Conservation (phyloP, 495 filamentous ascomycete genomes). For the Aspergillus carlsbadensis region DNA sequence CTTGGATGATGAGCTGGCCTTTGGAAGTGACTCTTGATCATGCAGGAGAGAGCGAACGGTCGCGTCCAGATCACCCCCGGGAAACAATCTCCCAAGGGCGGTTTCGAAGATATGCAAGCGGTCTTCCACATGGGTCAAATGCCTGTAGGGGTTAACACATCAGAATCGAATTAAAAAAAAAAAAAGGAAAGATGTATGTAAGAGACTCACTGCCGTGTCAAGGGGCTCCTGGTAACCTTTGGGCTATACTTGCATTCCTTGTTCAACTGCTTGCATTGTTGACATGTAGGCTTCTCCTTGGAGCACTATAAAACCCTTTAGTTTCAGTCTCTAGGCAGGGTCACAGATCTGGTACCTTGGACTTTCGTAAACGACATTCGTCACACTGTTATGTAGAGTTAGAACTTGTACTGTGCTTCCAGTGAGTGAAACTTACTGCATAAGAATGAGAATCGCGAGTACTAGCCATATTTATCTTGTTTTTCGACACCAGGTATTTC, state of each 20-base stretch:
- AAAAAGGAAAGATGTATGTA: neutral
- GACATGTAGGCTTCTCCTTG: conserved; percentile 46
- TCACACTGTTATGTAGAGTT: conserved; percentile 37
- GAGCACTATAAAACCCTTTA: conserved; percentile 37
- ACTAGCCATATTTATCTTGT: conserved; percentile 43
- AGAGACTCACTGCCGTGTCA: conserved; percentile 45
- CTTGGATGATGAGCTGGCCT: conserved; percentile 34
- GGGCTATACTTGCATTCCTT: conserved; percentile 52
- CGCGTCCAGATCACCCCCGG: conserved; percentile 47
- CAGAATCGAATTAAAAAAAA: neutral
- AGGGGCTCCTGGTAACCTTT: conserved; percentile 45
- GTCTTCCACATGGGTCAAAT: conserved; percentile 51
- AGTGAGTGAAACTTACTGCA: conserved; percentile 35
- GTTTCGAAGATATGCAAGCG: conserved; percentile 46
- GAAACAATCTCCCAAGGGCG: conserved; percentile 43
- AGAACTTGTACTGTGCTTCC: neutral
- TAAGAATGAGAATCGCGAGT: conserved; percentile 50
- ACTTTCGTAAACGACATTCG: conserved; percentile 50
- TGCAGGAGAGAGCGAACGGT: conserved; percentile 44
- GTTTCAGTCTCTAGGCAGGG: neutral
- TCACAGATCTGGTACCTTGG: conserved; percentile 34
- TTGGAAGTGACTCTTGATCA: conserved; percentile 36
- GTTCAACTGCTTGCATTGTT: conserved; percentile 44
- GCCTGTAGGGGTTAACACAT: conserved; percentile 24
- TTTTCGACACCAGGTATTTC: conserved; percentile 26